These are phyloP conservation scores for Morella rubra DNA, from an alignment of 306 rosid genomes.

Conservation along the genomic window DNA sequence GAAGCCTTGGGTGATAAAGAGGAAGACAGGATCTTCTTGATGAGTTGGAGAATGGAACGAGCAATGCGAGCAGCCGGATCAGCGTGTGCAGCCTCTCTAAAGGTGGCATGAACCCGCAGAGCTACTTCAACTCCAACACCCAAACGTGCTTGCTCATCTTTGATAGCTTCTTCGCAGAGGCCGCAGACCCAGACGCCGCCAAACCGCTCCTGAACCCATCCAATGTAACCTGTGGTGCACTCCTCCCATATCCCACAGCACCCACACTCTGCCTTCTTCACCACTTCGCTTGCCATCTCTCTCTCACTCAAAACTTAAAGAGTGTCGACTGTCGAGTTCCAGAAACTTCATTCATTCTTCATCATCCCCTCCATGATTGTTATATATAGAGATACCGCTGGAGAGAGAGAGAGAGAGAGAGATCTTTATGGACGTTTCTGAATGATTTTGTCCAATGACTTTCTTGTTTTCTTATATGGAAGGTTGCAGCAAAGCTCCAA, in stretches of 20 bases:
- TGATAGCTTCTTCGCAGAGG: conserved; percentile 17
- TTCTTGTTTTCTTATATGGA: not conserved
- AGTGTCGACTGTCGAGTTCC: not conserved
- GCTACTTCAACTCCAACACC: not conserved
- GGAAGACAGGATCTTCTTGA: conserved; percentile 2
- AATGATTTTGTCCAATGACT: not conserved
- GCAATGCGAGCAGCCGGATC: not conserved
- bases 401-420: not conserved
- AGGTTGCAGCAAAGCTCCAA: not conserved
- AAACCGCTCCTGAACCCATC: conserved; percentile 3
- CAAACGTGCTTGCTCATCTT: conserved; percentile 8
- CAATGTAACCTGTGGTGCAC: not conserved
- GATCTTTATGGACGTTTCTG: not conserved
- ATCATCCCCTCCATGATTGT: not conserved
- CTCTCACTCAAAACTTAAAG: not conserved
- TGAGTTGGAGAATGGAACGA: conserved; percentile 3
- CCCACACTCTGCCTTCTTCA: conserved; percentile 3
- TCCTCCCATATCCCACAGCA: conserved; percentile 17
- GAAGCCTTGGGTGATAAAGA: not conserved
- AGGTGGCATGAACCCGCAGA: not conserved
- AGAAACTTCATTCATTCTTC: not conserved
- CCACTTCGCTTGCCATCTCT: conserved; percentile 5
- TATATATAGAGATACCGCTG: not conserved
- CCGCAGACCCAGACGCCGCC: conserved; percentile 5
- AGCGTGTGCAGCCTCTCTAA: not conserved